Base-by-base conservation (phyloP, 2,329 filamentous ascomycete species). In the Exophiala mesophila region DNA sequence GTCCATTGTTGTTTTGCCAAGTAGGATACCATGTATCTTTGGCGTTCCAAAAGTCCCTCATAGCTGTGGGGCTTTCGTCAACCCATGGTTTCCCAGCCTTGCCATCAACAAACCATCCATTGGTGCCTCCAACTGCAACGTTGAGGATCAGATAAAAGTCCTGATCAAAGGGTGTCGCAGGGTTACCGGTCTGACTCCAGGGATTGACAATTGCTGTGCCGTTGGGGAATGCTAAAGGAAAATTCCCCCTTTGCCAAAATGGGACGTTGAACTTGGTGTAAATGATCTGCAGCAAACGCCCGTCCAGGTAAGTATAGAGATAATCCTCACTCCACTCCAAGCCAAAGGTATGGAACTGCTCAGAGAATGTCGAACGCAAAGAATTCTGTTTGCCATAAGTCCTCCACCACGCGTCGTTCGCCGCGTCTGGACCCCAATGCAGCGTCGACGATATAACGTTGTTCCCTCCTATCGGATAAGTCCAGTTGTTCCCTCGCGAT, bases 291-390 rank as follows among this genome's bases (percentile, higher is more conserved):
- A 88, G 71, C 15, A 94, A 76, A 7, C 84, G 81, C 31, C 78
- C 83, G 72, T 94, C 83, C 69, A 94, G 75, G 60, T 89, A 94
- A 16, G 85, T 89, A 69, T 90, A 94, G 49, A 94, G 70, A 63
- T 94, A 94, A 63, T 89, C 90, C 55, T 90, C 77, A 37, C 80
- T 87, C 87, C 87, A 94, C 64, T 94, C 87, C 2, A 94, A 64
- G 10, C 87, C 87, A 57, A 82, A 94, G 0, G 77, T 87, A 67
- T 94, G 85, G 69, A 80, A 87, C 17, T 67, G 76, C 1, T 70
- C 66, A 20, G 80, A 65, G 63, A 83, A 94, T 1, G 83, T 87
- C 3, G 82, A 86, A 67, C 88, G 86, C 21, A 88, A 72, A 8
- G 85, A 82, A 49, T 74, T 69, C 41, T 80, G 79, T 72, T 90